Evolutionary conservation across 1,284 basidiomycete species (phyloP), one percentile per base, ranked within the genome.

Genomic region (Pseudozyma sp.): DNA sequence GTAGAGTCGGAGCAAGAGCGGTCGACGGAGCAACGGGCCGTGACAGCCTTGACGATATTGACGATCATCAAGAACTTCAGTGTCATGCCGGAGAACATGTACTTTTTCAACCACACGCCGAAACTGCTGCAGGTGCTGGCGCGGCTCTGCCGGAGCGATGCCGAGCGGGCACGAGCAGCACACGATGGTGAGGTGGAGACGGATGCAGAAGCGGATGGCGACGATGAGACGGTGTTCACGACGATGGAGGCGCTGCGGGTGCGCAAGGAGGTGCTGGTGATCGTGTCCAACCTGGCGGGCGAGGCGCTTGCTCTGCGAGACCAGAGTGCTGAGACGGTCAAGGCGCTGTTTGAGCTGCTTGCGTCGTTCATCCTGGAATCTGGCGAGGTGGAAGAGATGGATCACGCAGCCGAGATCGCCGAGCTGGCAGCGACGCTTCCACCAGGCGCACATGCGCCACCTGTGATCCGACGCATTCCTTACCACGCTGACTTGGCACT

Each of bases 61-160:
- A 94, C 92, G 81, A 90, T 98, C 75, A 86, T 98, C 53, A 92
- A 94, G 51, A 97, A 97, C 85, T 88, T 97, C 69, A 90, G 93
- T 7, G 86, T 89, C 56, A 87, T 91, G 68, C 86, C 87, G 5
- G 92, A 94, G 63, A 97, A 97, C 80, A 86, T 88, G 60, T 85
- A 86, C 33, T 90, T 89, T 79, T 87, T 97, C 83, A 89, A 90
- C 4, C 87, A 86, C 29, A 90, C 92, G 62, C 87, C 88, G 6
- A 87, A 90, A 48, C 84, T 92, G 14, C 85, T 94, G 44, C 88
- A 90, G 69, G 81, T 92, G 47, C 81, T 95, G 40, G 71, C 65
- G 35, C 30, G 49, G 57, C 45, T 70, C 10, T 62, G 70, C 17
- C 65, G 50, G 42, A 64, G 46, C 85, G 85, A 48, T 87, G 85